These are phyloP conservation scores for Cenococcum geophilum DNA, from an alignment of 495 filamentous ascomycete species.

Conservation along the genomic window DNA sequence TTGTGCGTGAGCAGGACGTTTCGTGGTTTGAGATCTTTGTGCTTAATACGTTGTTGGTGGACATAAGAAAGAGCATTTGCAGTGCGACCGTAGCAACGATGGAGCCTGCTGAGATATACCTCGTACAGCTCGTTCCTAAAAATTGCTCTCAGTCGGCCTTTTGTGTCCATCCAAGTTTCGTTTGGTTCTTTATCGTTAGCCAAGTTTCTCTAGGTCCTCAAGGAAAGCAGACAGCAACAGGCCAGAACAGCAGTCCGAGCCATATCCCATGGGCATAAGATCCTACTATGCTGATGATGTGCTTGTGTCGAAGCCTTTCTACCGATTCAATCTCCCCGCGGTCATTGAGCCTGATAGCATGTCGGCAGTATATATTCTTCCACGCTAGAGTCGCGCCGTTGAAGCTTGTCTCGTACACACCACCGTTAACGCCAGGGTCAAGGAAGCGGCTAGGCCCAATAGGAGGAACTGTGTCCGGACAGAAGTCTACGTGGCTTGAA, in stretches of 20 bases:
- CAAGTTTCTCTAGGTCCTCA: neutral
- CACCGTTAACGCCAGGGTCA: neutral
- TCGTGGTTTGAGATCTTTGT: neutral
- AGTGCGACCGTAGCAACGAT: neutral
- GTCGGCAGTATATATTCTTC: neutral
- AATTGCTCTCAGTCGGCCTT: neutral
- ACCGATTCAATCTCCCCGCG: neutral
- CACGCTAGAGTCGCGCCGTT: neutral
- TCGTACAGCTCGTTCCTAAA: neutral
- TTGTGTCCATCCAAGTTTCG: neutral
- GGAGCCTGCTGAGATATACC: neutral
- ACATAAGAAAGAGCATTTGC: neutral
- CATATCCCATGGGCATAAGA: neutral
- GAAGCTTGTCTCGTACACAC: neutral
- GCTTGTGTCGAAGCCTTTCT: neutral
- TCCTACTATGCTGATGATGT: neutral
- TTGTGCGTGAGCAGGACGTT: neutral
- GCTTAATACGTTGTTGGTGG: neutral
- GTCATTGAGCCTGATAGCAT: neutral
- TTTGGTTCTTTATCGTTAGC: neutral
- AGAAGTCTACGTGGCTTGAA: neutral
- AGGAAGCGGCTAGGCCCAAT: neutral
- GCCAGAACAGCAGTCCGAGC: neutral
- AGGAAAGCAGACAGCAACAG: neutral
- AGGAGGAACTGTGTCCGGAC: neutral